These are phyloP conservation scores for Paecilomyces sp. DNA, from an alignment of 2,329 filamentous ascomycete species.

Conservation along the genomic window DNA sequence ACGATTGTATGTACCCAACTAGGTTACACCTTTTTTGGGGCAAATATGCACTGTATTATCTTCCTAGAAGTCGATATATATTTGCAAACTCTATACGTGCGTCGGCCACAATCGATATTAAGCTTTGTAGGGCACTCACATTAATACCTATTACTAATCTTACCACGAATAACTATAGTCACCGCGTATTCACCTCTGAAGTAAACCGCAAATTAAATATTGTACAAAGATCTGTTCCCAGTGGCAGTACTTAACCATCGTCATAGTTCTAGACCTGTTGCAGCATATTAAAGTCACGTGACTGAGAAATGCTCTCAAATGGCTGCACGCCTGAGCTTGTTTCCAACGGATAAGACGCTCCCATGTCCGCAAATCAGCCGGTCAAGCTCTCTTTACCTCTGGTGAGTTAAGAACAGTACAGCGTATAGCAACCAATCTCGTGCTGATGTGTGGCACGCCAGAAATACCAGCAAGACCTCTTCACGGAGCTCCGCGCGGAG, in stretches of 20 bases:
- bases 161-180: too few relatives aligned
- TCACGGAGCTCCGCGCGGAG: conserved; percentile 79
- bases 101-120: too few relatives aligned
- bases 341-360: conserved; percentile 4
- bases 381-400: neutral
- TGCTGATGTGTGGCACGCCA: conserved; percentile 19
- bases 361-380: neutral
- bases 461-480: conserved; percentile 91
- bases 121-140: too few relatives aligned
- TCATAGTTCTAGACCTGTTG: neutral
- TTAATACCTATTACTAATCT: too few relatives aligned
- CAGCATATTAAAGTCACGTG: neutral
- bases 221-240: too few relatives aligned
- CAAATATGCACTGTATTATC: too few relatives aligned
- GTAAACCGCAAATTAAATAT: too few relatives aligned
- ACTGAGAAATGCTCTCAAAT: neutral
- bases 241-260: neutral
- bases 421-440: neutral
- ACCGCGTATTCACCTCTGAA: too few relatives aligned
- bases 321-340: neutral
- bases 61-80: too few relatives aligned
- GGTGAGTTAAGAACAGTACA: neutral
- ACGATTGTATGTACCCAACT: too few relatives aligned
- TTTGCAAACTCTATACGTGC: too few relatives aligned
- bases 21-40: too few relatives aligned